A percentile compares a stretch with the other conserved stretches of the same genome.
phyloP scores from a whole-genome alignment of 768 basidiomycete genomes.

The Calocybe cyanea region DNA sequence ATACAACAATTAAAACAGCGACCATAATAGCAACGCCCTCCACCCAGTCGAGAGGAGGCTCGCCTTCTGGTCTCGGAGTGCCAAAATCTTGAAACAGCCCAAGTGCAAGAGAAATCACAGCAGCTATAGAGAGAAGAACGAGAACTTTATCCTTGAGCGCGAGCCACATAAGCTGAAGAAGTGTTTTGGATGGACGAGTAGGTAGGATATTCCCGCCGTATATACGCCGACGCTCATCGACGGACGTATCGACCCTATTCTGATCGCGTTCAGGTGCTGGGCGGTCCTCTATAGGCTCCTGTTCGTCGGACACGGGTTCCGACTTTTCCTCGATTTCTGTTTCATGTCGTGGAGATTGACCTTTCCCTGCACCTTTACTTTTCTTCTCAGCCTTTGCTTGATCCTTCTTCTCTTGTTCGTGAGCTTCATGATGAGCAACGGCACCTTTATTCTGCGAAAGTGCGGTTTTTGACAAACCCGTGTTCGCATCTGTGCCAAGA shows the following conservation, averaged over 20 bases:
- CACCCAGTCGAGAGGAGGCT: constrained; percentile 93
- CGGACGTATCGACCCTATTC: constrained; percentile 32
- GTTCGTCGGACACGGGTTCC: constrained; percentile 21
- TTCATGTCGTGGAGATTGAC: constrained; percentile 26
- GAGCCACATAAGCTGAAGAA: constrained; percentile 78
- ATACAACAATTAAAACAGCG: constrained; percentile 70
- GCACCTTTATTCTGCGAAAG: constrained; percentile 11
- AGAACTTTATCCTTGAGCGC: constrained; percentile 90
- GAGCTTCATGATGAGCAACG: constrained; percentile 10
- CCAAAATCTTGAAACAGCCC: constrained; percentile 96
- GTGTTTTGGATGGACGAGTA: constrained; percentile 58
- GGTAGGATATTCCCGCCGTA: constrained; percentile 81
- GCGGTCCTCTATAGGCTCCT: constrained; percentile 29
- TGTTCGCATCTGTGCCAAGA: constrained; percentile 62
- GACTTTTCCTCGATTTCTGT: constrained; percentile 16
- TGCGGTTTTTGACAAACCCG: constrained; percentile 37
- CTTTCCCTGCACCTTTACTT: constrained; percentile 19
- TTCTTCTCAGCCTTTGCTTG: constrained; percentile 13
- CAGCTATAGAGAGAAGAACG: constrained; percentile 87
- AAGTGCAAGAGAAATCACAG: constrained; percentile 87
- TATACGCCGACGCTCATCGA: constrained; percentile 60
- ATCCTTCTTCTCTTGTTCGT: constrained; percentile 11
- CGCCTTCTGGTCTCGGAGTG: constrained; percentile 46
- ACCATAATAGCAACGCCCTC: constrained; percentile 86
- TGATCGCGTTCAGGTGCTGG: constrained; percentile 27